Conservation (phyloP, 192 early-diverging fungal species). For the Coemansia sp. region DNA sequence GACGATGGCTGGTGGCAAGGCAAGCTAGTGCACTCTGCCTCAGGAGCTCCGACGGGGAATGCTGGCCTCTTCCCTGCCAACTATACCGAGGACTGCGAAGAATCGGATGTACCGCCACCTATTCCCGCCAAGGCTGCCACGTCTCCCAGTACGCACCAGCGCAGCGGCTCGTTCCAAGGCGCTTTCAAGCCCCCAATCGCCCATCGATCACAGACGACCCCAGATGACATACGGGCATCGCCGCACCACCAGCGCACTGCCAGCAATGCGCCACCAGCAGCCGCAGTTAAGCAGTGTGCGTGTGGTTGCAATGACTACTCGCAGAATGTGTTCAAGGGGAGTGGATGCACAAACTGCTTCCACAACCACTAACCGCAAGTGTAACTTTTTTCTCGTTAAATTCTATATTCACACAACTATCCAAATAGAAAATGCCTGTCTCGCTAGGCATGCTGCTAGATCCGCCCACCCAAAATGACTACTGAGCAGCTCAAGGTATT, state of each 20-base stretch:
- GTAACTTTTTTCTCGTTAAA: neutral
- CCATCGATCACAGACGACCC: constrained; percentile 34
- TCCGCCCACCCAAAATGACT: no score
- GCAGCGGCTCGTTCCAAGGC: constrained; percentile 21
- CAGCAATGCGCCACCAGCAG: constrained; percentile 25
- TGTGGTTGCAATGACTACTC: constrained; percentile 77
- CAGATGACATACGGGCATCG: constrained; percentile 19
- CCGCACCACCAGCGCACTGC: constrained; percentile 15
- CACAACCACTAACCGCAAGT: constrained; percentile 58
- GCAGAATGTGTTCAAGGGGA: constrained; percentile 71
- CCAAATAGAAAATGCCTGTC: neutral
- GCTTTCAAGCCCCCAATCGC: constrained; percentile 35
- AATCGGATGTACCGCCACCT: constrained; percentile 25
- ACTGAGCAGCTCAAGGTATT: neutral
- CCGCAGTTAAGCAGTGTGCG: constrained; percentile 52
- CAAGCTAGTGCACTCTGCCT: constrained; percentile 61
- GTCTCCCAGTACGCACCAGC: constrained; percentile 17
- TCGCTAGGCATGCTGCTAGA: neutral
- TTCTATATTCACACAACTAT: neutral
- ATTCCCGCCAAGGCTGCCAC: constrained; percentile 17
- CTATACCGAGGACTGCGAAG: constrained; percentile 72
- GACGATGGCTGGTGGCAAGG: constrained; percentile 98
- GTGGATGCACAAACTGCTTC: constrained; percentile 80
- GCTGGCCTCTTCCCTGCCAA: constrained; percentile 93
- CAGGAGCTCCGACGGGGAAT: constrained; percentile 30